Conservation (phyloP, 2,329 filamentous ascomycete genomes). For the Gnomoniopsis sp. region DNA sequence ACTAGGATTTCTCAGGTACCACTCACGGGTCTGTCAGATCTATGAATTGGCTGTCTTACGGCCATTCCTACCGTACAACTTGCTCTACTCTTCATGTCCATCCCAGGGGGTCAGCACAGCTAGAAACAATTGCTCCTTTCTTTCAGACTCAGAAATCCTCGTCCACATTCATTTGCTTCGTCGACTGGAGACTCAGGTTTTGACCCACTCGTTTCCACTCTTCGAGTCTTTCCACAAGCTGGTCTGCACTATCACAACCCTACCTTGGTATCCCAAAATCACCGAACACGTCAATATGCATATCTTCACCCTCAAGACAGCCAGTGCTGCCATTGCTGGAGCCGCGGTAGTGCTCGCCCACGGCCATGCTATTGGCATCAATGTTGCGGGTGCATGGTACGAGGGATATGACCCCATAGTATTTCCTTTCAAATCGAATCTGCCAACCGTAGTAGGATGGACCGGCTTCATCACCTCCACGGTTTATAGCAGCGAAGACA, state of each 20-base stretch:
- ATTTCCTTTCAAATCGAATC: slow-evolving; percentile 23
- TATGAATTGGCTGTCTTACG: too few species aligned
- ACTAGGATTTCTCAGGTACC: too few species aligned
- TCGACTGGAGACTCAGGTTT: slow-evolving; percentile 20
- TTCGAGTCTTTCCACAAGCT: slow-evolving; percentile 5
- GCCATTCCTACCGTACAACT: too few species aligned
- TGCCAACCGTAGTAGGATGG: slow-evolving; percentile 21
- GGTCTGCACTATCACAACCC: slow-evolving; percentile 8
- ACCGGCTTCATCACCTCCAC: slow-evolving; percentile 35
- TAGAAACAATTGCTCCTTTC: not conserved
- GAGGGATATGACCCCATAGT: slow-evolving; percentile 22
- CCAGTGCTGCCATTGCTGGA: slow-evolving; percentile 15
- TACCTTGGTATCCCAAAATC: not conserved
- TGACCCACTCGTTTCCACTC: not conserved
- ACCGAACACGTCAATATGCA: slow-evolving; percentile 3
- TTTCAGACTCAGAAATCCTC: slow-evolving; percentile 4
- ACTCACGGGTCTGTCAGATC: too few species aligned
- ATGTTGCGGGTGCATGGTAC: slow-evolving; percentile 27
- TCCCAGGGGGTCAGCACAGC: too few species aligned
- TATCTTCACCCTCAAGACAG: slow-evolving; percentile 2
- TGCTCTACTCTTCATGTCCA: too few species aligned
- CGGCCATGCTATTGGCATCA: slow-evolving; percentile 28
- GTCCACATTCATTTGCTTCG: slow-evolving; percentile 17
- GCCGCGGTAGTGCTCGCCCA: slow-evolving; percentile 25
- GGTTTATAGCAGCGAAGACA: slow-evolving; percentile 29